Evolutionary conservation across 2,329 filamentous ascomycete species (phyloP), one percentile per base, ranked within the genome.

Genomic region (Cladosporium sphaerospermum): DNA sequence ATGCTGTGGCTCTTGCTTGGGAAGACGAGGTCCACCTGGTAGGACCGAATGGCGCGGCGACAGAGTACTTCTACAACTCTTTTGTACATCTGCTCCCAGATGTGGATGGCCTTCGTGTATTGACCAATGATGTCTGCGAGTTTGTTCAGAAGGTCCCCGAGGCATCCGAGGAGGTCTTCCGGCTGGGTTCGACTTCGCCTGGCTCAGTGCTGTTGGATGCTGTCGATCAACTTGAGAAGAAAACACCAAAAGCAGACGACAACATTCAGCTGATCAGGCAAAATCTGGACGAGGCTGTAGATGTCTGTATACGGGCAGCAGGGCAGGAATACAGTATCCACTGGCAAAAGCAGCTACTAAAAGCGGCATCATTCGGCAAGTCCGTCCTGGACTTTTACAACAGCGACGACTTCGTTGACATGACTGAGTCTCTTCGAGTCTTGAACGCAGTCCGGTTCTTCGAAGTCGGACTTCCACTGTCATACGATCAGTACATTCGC

Each of bases 371-470:
- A 0, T 97, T 96, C 68, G 93, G 93, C 56, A 99, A 99, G 69
- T 97, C 93, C 0, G 93, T 97, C 0, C 79, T 99, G 3, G 93
- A 97, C 63, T 84, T 97, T 10, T 99, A 97, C 72, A 96, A 93
- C 70, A 96, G 91, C 65, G 93, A 99, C 65, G 92, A 99, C 59
- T 99, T 97, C 71, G 93, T 99, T 51, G 92, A 97, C 58, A 97
- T 96, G 85, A 96, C 90, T 61, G 92, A 99, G 69, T 93, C 86
- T 1, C 74, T 99, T 13, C 85, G 93, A 13, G 91, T 99, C 0
- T 77, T 99, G 45, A 97, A 96, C 63, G 92, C 92, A 6, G 87
- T 92, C 10, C 84, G 93, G 48, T 95, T 88, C 69, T 97, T 93
- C 67, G 88, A 95, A 63, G 81, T 97, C 50, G 93, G 93, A 2